These are phyloP conservation scores for Botryotinia calthae DNA, from an alignment of 2,329 filamentous ascomycete genomes.

Conservation along the genomic window DNA sequence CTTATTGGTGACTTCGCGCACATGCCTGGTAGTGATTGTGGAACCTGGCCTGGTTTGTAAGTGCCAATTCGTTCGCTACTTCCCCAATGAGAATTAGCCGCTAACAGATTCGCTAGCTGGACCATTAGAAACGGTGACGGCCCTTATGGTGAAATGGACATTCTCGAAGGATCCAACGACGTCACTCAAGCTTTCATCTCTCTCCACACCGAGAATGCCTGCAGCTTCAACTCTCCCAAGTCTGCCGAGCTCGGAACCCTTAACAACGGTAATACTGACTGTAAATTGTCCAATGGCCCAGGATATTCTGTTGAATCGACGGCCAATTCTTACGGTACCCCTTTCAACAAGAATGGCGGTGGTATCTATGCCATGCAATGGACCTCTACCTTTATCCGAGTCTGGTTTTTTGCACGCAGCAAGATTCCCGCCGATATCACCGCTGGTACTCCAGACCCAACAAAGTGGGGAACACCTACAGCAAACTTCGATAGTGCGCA, in stretches of 20 bases:
- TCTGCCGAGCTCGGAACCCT: conserved; percentile 20
- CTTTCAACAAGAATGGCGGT: conserved; percentile 36
- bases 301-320: conserved; percentile 41
- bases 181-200: conserved; percentile 24
- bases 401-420: conserved; percentile 60
- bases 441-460: conserved; percentile 58
- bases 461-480: conserved; percentile 63
- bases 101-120: conserved; percentile 25
- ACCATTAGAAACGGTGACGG: conserved; percentile 27
- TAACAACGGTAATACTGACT: conserved; percentile 42
- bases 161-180: conserved; percentile 59
- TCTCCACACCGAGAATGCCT: conserved; percentile 27
- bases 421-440: conserved; percentile 69
- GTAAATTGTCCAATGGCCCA: conserved; percentile 42
- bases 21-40: conserved; percentile 69
- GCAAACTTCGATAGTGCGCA: conserved; percentile 55
- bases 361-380: conserved; percentile 61
- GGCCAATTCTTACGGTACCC: conserved; percentile 39
- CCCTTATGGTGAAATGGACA: conserved; percentile 35
- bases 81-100: background rate
- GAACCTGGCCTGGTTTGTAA: conserved; percentile 70
- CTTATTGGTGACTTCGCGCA: conserved; percentile 71
- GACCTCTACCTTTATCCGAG: conserved; percentile 45
- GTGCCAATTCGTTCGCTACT: conserved; percentile 4
- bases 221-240: conserved; percentile 26